phyloP scores from a whole-genome alignment of 805 yeast genomes.

The Ogataea trehalophila region DNA sequence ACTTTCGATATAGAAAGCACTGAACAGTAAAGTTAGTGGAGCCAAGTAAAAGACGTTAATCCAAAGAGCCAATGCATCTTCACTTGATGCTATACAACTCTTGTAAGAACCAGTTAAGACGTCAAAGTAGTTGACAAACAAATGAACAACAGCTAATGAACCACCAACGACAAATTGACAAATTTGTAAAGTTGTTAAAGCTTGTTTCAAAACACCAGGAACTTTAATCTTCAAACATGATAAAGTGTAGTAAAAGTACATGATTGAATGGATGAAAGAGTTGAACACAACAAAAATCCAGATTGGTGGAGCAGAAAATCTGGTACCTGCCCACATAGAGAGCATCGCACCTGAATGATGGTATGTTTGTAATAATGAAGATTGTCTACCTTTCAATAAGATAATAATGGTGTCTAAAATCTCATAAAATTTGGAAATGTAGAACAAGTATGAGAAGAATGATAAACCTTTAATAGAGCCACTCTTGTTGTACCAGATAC shows the following conservation, averaged over 20 bases:
- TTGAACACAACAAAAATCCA: conserved; percentile 79
- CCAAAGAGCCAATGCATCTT: conserved; percentile 57
- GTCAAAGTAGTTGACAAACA: conserved; percentile 57
- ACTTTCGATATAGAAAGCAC: conserved; percentile 58
- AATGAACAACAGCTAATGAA: conserved; percentile 56
- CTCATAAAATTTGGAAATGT: conserved; percentile 67
- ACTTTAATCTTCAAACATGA: conserved; percentile 54
- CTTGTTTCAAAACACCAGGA: conserved; percentile 51
- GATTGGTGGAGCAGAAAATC: conserved; percentile 68
- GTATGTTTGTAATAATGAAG: conserved; percentile 64
- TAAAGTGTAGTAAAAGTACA: conserved; percentile 66
- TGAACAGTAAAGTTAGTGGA: conserved; percentile 63
- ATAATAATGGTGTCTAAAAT: conserved; percentile 65
- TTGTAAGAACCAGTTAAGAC: conserved; percentile 35
- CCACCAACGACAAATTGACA: conserved; percentile 68
- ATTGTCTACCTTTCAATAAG: conserved; percentile 60
- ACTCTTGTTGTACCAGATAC: conserved; percentile 43
- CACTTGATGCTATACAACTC: conserved; percentile 52
- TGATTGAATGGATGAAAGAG: conserved; percentile 70
- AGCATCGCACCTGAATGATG: conserved; percentile 79
- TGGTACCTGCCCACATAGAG: conserved; percentile 76
- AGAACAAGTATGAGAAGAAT: conserved; percentile 61
- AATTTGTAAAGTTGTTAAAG: conserved; percentile 63
- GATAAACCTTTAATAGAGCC: conserved; percentile 38
- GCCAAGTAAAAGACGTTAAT: conserved; percentile 61